Evolutionary conservation across 371 early-diverging fungal species (phyloP).

Genomic region (Haplosporangium sp.): DNA sequence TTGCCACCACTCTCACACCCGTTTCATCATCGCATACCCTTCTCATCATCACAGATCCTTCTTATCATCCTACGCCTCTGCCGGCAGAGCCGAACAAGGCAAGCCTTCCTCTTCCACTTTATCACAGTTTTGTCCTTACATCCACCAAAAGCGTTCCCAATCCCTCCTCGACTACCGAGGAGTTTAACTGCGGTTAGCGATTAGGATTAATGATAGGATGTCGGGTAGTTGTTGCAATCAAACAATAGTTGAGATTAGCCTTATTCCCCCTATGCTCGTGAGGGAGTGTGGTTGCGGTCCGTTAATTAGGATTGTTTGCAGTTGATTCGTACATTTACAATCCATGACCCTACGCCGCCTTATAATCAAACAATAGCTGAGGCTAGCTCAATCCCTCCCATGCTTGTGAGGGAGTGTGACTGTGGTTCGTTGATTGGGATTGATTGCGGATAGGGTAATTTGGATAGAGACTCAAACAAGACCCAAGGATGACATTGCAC

Average conservation of each 20-base stretch:
- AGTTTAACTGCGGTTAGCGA: constrained; percentile 8
- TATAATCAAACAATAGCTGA: constrained; percentile 21
- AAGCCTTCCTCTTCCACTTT: background rate
- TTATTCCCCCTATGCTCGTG: too few species aligned
- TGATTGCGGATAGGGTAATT: constrained; percentile 7
- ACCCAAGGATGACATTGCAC: constrained; percentile 2
- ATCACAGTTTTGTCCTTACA: constrained; percentile 1
- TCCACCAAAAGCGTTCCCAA: background rate
- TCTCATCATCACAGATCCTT: too few species aligned
- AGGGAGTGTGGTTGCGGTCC: background rate
- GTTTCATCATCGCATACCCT: background rate
- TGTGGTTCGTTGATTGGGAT: constrained; percentile 25
- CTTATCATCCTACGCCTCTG: too few species aligned
- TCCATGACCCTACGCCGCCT: background rate
- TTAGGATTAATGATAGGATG: background rate
- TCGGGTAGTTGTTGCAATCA: too few species aligned
- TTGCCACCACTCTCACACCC: background rate
- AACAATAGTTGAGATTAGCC: too few species aligned
- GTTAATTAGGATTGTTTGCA: too few species aligned
- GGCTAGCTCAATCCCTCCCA: constrained; percentile 25
- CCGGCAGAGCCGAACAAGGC: background rate
- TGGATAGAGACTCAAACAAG: constrained; percentile 10
- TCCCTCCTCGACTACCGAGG: constrained; percentile 5
- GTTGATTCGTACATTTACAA: too few species aligned
- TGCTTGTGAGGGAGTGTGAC: constrained; percentile 26